A percentile compares a stretch with the other conserved stretches of the same genome.
Evolutionary conservation across 768 basidiomycete genomes (phyloP).

Genomic region (Candolleomyces eurysporus): DNA sequence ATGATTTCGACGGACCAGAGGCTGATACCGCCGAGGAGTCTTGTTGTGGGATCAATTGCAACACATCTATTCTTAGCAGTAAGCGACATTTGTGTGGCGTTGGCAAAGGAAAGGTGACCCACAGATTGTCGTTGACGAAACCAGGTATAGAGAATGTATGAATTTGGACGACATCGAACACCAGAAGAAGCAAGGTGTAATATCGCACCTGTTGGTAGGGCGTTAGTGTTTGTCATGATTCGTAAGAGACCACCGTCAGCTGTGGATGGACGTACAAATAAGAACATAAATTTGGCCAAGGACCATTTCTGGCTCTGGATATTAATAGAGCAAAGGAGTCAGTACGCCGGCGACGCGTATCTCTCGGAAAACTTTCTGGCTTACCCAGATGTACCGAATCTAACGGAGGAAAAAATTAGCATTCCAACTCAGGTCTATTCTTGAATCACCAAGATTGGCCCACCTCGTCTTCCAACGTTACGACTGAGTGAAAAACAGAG

Average conservation of each 20-base stretch:
- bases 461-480: conserved; percentile 35
- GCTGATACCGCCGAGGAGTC: conserved; percentile 41
- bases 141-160: conserved; percentile 36
- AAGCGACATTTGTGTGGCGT: not conserved
- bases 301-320: not conserved
- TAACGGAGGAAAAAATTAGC: not conserved
- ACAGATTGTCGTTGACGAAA: conserved; percentile 21
- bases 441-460: not conserved
- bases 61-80: conserved; percentile 33
- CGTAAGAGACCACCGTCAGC: not conserved
- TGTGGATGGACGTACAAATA: not conserved
- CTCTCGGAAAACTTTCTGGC: not conserved
- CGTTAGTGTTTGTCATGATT: too few species aligned
- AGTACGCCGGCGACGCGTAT: not conserved
- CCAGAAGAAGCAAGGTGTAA: not conserved
- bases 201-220: not conserved
- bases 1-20: conserved; percentile 51
- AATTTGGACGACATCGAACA: not conserved
- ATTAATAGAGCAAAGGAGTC: not conserved
- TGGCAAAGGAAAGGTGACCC: not conserved
- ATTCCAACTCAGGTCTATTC: not conserved
- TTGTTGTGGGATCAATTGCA: conserved; percentile 41
- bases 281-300: not conserved
- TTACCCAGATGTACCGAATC: conserved; percentile 2
- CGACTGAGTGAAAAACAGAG: conserved; percentile 16